Evolutionary conservation across 2,329 filamentous ascomycete genomes (phyloP).

Genomic region (Exophiala dermatitidis): DNA sequence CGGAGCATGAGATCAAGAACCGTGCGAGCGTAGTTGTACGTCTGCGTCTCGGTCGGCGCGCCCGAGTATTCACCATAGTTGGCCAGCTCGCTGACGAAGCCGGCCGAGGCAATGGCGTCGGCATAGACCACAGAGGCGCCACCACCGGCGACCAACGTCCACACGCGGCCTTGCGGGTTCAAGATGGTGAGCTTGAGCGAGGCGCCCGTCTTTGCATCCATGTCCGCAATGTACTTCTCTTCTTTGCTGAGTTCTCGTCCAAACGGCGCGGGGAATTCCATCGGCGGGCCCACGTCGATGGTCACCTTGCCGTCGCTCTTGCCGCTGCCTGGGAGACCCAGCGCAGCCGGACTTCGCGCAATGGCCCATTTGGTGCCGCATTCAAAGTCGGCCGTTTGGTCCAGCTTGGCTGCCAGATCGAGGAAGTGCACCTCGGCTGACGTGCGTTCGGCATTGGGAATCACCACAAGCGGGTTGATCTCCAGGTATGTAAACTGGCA

Average conservation of each 20-base stretch:
- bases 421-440: slow-evolving; percentile 96
- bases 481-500: slow-evolving; percentile 99
- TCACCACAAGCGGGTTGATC: slow-evolving; percentile 98
- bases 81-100: slow-evolving; percentile 91
- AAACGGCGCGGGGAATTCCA: slow-evolving; percentile 98
- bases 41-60: slow-evolving; percentile 96
- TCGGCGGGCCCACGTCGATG: slow-evolving; percentile 92
- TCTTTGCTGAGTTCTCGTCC: slow-evolving; percentile 98
- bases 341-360: slow-evolving; percentile 79
- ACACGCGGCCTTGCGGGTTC: slow-evolving; percentile 84
- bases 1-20: slow-evolving; percentile 97
- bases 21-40: slow-evolving; percentile 96
- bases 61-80: slow-evolving; percentile 99
- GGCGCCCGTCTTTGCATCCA: slow-evolving; percentile 98
- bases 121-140: slow-evolving; percentile 99
- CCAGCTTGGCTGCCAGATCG: slow-evolving; percentile 95
- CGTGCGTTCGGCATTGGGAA: slow-evolving; percentile 86
- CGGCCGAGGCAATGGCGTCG: slow-evolving; percentile 93
- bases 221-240: slow-evolving; percentile 97
- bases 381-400: slow-evolving; percentile 98
- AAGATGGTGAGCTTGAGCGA: slow-evolving; percentile 97
- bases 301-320: slow-evolving; percentile 67
- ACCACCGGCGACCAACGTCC: slow-evolving; percentile 97
- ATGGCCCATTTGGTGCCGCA: slow-evolving; percentile 99
- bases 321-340: slow-evolving; percentile 65